phyloP scores from a whole-genome alignment of 805 yeast species.

The Metschnikowia similis region DNA sequence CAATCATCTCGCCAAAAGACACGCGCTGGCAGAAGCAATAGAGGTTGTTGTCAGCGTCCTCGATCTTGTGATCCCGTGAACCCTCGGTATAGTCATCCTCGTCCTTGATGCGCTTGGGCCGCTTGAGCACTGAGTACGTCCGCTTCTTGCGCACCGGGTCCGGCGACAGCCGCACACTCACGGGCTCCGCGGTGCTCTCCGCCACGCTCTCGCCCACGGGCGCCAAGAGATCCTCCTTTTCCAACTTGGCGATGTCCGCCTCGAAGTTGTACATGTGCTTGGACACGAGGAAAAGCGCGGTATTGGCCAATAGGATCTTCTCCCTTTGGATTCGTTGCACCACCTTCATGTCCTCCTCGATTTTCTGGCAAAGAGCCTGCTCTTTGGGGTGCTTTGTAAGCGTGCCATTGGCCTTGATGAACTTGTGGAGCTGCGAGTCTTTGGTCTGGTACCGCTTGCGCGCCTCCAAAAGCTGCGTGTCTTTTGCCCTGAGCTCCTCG shows the following conservation, averaged over 20 bases:
- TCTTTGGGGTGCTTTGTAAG: slow-evolving; percentile 80
- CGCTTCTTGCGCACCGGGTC: slow-evolving; percentile 17
- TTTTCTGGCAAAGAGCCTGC: slow-evolving; percentile 56
- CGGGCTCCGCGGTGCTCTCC: slow-evolving; percentile 9
- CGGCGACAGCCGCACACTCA: slow-evolving; percentile 11
- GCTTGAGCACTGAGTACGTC: slow-evolving; percentile 13
- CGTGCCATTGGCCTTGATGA: slow-evolving; percentile 79
- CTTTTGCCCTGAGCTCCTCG: slow-evolving; percentile 73
- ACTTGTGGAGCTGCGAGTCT: slow-evolving; percentile 80
- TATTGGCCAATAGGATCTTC: slow-evolving; percentile 74
- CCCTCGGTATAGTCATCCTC: slow-evolving; percentile 15
- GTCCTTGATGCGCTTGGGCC: slow-evolving; percentile 15
- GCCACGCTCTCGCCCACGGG: slow-evolving; percentile 32
- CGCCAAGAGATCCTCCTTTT: slow-evolving; percentile 76
- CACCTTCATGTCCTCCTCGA: slow-evolving; percentile 60
- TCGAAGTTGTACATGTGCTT: slow-evolving; percentile 73
- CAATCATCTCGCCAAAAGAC: slow-evolving; percentile 94
- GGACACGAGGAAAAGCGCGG: slow-evolving; percentile 72
- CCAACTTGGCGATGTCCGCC: slow-evolving; percentile 69
- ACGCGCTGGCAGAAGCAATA: slow-evolving; percentile 94
- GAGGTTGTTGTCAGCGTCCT: slow-evolving; percentile 37
- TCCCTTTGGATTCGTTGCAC: slow-evolving; percentile 67
- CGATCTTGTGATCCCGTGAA: slow-evolving; percentile 15
- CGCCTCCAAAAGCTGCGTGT: slow-evolving; percentile 59
- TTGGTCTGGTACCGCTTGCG: slow-evolving; percentile 62